Percentiles rank a stretch among this genome's conserved stretches.
Evolutionary conservation across 1,284 basidiomycete genomes (phyloP).

Genomic region (Ceratorhiza oryzae-sativae): DNA sequence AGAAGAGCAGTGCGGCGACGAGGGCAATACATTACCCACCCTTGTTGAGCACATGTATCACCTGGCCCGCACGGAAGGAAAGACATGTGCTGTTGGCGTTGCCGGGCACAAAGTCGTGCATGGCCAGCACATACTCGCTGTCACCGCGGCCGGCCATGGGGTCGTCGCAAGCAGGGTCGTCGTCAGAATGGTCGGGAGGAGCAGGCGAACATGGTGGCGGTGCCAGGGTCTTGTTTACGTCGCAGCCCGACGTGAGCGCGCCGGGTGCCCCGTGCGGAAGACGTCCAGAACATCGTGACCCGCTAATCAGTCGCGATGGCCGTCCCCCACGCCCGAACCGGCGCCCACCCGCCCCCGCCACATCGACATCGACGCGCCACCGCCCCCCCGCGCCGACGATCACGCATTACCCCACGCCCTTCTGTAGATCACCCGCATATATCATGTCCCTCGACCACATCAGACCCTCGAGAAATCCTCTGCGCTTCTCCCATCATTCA

Average conservation of each 20-base stretch:
- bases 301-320: too few relatives aligned
- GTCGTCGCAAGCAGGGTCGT: neutral
- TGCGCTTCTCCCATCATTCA: neutral
- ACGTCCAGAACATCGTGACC: neutral
- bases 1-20: neutral
- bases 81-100: conserved; percentile 81
- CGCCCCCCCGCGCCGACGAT: too few relatives aligned
- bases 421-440: neutral
- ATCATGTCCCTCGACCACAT: neutral
- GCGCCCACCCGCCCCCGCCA: neutral
- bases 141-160: conserved; percentile 27
- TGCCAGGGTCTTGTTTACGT: neutral
- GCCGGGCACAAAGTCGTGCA: conserved; percentile 84
- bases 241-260: neutral
- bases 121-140: conserved; percentile 70
- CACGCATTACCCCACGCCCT: neutral
- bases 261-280: neutral
- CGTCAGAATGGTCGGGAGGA: neutral
- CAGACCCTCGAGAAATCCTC: neutral
- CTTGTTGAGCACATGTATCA: conserved; percentile 83
- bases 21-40: neutral
- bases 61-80: conserved; percentile 85
- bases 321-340: neutral
- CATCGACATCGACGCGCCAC: neutral
- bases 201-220: neutral